Evolutionary conservation across 2,329 filamentous ascomycete genomes (phyloP).

Genomic region (Aspergillus floridensis): DNA sequence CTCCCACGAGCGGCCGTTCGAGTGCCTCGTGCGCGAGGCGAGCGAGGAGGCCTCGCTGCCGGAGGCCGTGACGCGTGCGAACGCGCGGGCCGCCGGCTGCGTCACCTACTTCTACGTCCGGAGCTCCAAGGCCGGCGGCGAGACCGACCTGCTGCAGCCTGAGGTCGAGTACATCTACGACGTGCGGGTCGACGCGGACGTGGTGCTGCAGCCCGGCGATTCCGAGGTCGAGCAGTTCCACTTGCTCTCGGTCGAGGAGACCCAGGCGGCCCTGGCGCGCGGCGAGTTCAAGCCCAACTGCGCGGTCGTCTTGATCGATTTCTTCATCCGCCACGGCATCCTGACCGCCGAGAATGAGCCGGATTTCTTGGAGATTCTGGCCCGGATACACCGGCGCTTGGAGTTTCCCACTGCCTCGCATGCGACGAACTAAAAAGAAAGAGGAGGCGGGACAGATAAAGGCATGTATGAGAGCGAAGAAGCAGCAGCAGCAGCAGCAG

Average conservation of each 20-base stretch:
- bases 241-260: constrained; percentile 73
- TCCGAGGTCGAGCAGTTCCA: constrained; percentile 85
- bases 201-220: constrained; percentile 74
- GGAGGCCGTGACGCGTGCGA: constrained; percentile 63
- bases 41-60: constrained; percentile 85
- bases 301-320: constrained; percentile 78
- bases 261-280: constrained; percentile 64
- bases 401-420: constrained; percentile 69
- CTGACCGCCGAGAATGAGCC: constrained; percentile 75
- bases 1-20: constrained; percentile 75
- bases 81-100: constrained; percentile 61
- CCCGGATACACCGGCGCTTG: constrained; percentile 72
- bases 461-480: not conserved
- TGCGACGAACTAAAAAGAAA: constrained; percentile 13
- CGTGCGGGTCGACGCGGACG: constrained; percentile 67
- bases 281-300: constrained; percentile 94
- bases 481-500: no score
- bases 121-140: constrained; percentile 71
- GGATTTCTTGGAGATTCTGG: constrained; percentile 71
- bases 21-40: constrained; percentile 79
- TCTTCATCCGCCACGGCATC: constrained; percentile 82
- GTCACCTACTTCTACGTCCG: constrained; percentile 85
- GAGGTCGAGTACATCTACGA: constrained; percentile 93
- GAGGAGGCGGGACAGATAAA: not conserved
- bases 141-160: constrained; percentile 78